These are phyloP conservation scores for Lichtheimia corymbifera DNA, from an alignment of 371 early-diverging fungal species.

Conservation along the genomic window DNA sequence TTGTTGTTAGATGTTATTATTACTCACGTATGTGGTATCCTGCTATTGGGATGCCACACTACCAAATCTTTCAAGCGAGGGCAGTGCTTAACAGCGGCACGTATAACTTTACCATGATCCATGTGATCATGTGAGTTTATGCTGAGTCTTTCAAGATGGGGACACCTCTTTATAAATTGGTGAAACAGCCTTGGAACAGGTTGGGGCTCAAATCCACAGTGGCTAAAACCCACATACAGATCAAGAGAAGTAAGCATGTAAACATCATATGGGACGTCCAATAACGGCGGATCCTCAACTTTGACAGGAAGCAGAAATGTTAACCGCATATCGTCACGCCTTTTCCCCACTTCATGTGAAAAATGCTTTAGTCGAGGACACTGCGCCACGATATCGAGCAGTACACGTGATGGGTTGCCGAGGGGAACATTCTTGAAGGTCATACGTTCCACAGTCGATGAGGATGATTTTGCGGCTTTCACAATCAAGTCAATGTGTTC, in stretches of 20 bases:
- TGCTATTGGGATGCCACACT: too few species aligned
- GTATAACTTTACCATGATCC: neutral
- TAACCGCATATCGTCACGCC: neutral
- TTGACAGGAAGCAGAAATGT: neutral
- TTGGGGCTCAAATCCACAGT: too few species aligned
- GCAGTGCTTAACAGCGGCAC: neutral
- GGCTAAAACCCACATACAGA: neutral
- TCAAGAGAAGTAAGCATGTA: neutral
- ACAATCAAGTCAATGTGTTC: neutral
- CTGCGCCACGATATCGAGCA: neutral
- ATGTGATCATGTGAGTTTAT: neutral
- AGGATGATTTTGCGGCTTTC: neutral
- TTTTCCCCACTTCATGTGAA: neutral
- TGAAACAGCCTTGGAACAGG: neutral
- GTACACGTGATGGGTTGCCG: neutral
- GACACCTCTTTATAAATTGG: neutral
- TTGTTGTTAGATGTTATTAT: too few species aligned
- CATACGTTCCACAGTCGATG: neutral
- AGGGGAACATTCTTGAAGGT: conserved; percentile 1
- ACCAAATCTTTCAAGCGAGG: too few species aligned
- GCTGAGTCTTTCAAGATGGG: neutral
- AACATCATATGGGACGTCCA: too few species aligned
- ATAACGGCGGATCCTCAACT: neutral
- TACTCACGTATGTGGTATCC: too few species aligned
- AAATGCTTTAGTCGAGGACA: neutral